These are phyloP conservation scores for Nematocida major DNA, from an alignment of 371 early-diverging fungal genomes.

Conservation along the genomic window DNA sequence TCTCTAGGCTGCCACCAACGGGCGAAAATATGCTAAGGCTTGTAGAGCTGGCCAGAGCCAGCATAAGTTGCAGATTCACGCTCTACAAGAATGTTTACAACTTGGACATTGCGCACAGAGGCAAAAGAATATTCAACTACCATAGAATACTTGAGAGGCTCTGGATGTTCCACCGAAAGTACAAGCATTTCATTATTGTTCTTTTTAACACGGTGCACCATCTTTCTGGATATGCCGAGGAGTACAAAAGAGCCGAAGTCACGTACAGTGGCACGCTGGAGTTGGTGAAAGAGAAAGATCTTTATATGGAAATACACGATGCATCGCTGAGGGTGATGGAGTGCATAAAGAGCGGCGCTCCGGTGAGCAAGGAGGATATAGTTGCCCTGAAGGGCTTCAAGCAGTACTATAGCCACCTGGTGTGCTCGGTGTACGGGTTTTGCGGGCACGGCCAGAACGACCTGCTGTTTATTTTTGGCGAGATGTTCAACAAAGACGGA, in stretches of 20 bases:
- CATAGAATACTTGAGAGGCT: neutral
- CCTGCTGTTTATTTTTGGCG: conserved; percentile 14
- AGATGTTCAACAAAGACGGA: neutral
- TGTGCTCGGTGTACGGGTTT: neutral
- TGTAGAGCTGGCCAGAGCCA: neutral
- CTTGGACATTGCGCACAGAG: neutral
- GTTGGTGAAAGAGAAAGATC: neutral
- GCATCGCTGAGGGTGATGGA: neutral
- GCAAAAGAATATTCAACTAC: neutral
- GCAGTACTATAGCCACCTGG: neutral
- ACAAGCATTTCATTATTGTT: neutral
- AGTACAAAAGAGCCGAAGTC: neutral
- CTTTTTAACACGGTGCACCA: neutral
- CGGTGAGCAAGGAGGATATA: neutral
- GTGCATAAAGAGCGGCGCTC: neutral
- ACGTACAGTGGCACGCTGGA: neutral
- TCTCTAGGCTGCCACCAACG: neutral
- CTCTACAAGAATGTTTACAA: conserved; percentile 23
- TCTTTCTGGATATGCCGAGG: neutral
- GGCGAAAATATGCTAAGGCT: neutral
- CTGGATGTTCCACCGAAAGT: conserved; percentile 16
- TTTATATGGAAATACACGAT: neutral
- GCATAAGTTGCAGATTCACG: conserved; percentile 6
- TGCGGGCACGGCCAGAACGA: conserved; percentile 17
- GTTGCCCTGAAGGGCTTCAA: neutral